Base-by-base conservation (phyloP, 192 early-diverging fungal species). In the Podila horticola region DNA sequence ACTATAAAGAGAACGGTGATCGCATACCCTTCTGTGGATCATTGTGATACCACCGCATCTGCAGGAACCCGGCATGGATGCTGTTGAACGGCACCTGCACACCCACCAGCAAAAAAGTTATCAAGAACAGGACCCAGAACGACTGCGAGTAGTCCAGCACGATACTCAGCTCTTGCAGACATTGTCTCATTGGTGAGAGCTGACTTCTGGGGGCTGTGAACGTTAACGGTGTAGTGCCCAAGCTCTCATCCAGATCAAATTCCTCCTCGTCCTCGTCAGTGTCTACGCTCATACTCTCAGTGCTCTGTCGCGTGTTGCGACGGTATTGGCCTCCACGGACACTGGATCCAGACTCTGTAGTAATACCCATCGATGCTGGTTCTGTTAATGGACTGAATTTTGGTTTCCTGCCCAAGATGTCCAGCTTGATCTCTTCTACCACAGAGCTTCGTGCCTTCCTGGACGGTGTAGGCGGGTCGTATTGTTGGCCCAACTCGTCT, bases 11-110 rank as follows among this genome's bases (percentile, higher is more conserved):
- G 11, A 36, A 36, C 0, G 9, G 10, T 24, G 8, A 38, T 19
- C 50, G 20, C 15, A 22, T 41, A 68, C 76, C 89, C 59, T 73
- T 89, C 49, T 86, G 83, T 2, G 85, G 67, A 55, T 90, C 90
- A 15, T 75, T 82, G 12, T 72, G 74, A 28, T 87, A 90, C 86
- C 87, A 91, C 33, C 87, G 85, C 73, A 85, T 82, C 62, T 88
- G 87, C 52, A 90, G 84, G 58, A 92, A 86, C 74, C 76, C 86
- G 66, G 51, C 88, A 79, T 82, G 88, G 82, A 92, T 87, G 58
- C 87, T 86, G 75, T 89, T 90, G 67, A 92, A 92, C 19, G 91
- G 90, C 10, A 90, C 84, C 19, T 85, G 74, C 1, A 88, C 79
- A 61, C 87, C 87, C 45, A 90, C 86, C 24, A 91, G 60, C 15